Base-by-base conservation (phyloP, 306 rosid species). In the Acmispon strigosus region DNA sequence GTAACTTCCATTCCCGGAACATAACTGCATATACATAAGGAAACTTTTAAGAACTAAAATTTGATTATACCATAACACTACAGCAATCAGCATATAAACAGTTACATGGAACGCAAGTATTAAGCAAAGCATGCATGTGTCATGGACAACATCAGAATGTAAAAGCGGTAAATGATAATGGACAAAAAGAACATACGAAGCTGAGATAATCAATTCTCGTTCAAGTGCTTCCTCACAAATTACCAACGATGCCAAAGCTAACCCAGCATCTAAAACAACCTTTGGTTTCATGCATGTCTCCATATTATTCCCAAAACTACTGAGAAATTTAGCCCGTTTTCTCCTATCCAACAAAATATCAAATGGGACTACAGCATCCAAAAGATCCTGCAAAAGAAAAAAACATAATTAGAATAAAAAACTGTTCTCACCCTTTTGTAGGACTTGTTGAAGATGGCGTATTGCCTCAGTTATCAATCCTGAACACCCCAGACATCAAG, bases 1-100 rank as follows among this genome's bases (percentile, higher is more conserved):
- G 89, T 93, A 32, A 93, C 96, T 83, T 93, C 98, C 98, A 90
- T 93, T 57, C 98, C 97, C 3, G 98, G 98, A 69, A 93, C 90
- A 69, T 93, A 93, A 66, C 98, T 93, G 92, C 85, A 85, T 62
- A 78, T 57, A 66, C 18, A 74, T 55, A 52, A 49, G 70, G 55
- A 62, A 64, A 54, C 52, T 63, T 51, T 64, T 59, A 65, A 74
- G 56, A 49, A 64, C 45, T 63, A 42, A 37, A 49, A 73, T 69
- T 13, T 50, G 45, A 72, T 62, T 43, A 72, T 22, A 36, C 17
- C 44, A 48, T 22, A 34, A 17, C 52, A 50, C 6, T 57, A 29
- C 47, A 66, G 52, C 68, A 70, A 32, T 29, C 45, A 48, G 5
- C 53, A 68, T 24, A 43, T 61, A 67, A 18, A 66, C 11, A 7